These are phyloP conservation scores for Bidens hawaiensis DNA, from an alignment of 140 eudicot genomes.

Conservation along the genomic window DNA sequence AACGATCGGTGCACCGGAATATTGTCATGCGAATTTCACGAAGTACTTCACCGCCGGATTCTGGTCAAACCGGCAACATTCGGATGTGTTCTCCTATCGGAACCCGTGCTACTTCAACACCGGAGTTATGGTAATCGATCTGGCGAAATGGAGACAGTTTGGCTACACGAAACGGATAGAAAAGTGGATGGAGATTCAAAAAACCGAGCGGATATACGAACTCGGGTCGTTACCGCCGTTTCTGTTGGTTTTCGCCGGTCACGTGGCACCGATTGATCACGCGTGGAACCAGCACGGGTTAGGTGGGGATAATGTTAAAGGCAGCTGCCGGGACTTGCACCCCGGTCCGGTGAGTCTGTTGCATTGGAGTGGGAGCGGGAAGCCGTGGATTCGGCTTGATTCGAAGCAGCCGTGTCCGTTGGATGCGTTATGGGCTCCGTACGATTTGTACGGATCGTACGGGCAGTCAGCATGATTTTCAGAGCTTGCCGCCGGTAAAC, in stretches of 20 bases:
- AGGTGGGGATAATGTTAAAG: constrained; percentile 87
- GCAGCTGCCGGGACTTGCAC: constrained; percentile 89
- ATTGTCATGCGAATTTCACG: constrained; percentile 92
- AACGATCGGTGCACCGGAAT: constrained; percentile 96
- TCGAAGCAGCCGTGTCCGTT: constrained; percentile 67
- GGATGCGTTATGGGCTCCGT: constrained; percentile 86
- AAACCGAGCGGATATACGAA: constrained; percentile 73
- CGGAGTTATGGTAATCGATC: constrained; percentile 93
- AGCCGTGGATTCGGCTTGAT: constrained; percentile 90
- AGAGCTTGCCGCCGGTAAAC: constrained; percentile 51
- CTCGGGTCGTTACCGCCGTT: constrained; percentile 97
- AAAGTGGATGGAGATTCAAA: constrained; percentile 92
- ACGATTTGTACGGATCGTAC: constrained; percentile 68
- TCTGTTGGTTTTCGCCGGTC: constrained; percentile 82
- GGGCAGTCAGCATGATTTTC: constrained; percentile 33
- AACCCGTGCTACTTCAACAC: constrained; percentile 81
- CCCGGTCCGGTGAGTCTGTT: constrained; percentile 87
- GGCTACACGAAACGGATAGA: constrained; percentile 82
- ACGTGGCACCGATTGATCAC: constrained; percentile 91
- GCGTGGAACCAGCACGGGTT: constrained; percentile 95
- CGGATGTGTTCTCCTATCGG: constrained; percentile 44
- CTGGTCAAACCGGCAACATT: constrained; percentile 47
- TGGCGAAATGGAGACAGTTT: constrained; percentile 59
- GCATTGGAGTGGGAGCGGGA: constrained; percentile 95
- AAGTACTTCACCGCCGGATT: constrained; percentile 65